Percentiles rank a stretch among this genome's conserved stretches.
phyloP scores from a whole-genome alignment of 2,329 filamentous ascomycete genomes.

The Aspergillus spinulosporus region DNA sequence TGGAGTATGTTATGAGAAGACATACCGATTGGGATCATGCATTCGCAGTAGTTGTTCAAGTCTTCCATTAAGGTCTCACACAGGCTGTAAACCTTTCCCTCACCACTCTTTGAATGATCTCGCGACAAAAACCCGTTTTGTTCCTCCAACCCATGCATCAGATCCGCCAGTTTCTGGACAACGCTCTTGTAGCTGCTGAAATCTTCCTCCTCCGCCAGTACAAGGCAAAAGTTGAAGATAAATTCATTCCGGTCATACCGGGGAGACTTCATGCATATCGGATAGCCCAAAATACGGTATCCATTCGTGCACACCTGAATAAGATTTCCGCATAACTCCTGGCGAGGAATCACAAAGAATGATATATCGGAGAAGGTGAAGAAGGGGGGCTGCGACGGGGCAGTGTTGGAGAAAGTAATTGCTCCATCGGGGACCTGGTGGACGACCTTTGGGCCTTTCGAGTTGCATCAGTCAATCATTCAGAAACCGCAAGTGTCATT shows the following conservation, averaged over 20 bases:
- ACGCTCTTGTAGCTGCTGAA: constrained; percentile 80
- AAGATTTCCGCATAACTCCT: constrained; percentile 91
- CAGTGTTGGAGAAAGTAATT: constrained; percentile 51
- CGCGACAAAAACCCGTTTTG: constrained; percentile 74
- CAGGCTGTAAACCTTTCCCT: constrained; percentile 61
- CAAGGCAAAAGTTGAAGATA: constrained; percentile 95
- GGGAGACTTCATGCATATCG: constrained; percentile 79
- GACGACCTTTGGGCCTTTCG: constrained; percentile 62
- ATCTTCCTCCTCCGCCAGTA: constrained; percentile 69
- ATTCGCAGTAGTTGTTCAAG: constrained; percentile 94
- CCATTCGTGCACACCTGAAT: constrained; percentile 71
- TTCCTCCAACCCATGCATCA: constrained; percentile 88
- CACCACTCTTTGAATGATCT: constrained; percentile 47
- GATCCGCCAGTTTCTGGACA: constrained; percentile 77
- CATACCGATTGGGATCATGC: constrained; percentile 91
- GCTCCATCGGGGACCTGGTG: constrained; percentile 65
- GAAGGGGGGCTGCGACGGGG: constrained; percentile 60
- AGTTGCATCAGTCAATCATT: background rate
- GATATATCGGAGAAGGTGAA: constrained; percentile 84
- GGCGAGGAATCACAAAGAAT: constrained; percentile 90
- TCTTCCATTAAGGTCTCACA: constrained; percentile 91
- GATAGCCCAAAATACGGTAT: constrained; percentile 81
- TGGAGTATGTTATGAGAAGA: constrained; percentile 39
- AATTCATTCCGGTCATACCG: constrained; percentile 92
- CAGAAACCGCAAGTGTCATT: background rate